phyloP scores from a whole-genome alignment of 768 basidiomycete genomes.

The Pulveroboletus sp. region DNA sequence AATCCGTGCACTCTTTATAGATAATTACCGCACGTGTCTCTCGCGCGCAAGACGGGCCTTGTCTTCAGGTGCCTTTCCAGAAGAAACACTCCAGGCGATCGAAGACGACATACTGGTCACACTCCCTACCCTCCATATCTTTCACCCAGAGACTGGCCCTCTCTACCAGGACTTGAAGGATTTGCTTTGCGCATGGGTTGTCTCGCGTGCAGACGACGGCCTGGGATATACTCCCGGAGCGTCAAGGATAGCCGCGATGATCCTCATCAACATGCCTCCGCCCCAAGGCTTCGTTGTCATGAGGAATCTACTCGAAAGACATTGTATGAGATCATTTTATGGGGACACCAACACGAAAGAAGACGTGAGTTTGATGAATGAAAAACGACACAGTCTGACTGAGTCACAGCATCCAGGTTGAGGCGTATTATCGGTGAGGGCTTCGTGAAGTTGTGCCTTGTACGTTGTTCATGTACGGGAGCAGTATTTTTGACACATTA shows the following conservation, averaged over 20 bases:
- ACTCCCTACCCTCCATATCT: constrained; percentile 77
- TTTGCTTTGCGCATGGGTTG: constrained; percentile 85
- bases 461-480: constrained; percentile 11
- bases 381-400: constrained; percentile 25
- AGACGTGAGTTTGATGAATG: constrained; percentile 57
- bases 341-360: constrained; percentile 67
- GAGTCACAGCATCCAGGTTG: constrained; percentile 52
- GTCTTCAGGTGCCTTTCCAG: constrained; percentile 62
- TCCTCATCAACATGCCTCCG: constrained; percentile 77
- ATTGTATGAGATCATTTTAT: constrained; percentile 84
- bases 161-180: constrained; percentile 81
- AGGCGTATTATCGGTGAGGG: constrained; percentile 83
- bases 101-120: constrained; percentile 76
- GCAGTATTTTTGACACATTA: constrained; percentile 87
- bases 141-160: constrained; percentile 72
- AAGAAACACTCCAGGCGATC: constrained; percentile 56
- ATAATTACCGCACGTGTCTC: constrained; percentile 68
- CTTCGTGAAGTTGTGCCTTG: not conserved
- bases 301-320: constrained; percentile 82
- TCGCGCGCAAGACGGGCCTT: constrained; percentile 73
- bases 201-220: constrained; percentile 79
- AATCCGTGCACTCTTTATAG: constrained; percentile 26
- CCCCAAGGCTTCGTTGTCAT: constrained; percentile 77
- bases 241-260: constrained; percentile 81
- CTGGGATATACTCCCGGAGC: constrained; percentile 69